These are phyloP conservation scores for Zopfochytrium polystomum DNA, from an alignment of 371 early-diverging fungal genomes.

Conservation along the genomic window DNA sequence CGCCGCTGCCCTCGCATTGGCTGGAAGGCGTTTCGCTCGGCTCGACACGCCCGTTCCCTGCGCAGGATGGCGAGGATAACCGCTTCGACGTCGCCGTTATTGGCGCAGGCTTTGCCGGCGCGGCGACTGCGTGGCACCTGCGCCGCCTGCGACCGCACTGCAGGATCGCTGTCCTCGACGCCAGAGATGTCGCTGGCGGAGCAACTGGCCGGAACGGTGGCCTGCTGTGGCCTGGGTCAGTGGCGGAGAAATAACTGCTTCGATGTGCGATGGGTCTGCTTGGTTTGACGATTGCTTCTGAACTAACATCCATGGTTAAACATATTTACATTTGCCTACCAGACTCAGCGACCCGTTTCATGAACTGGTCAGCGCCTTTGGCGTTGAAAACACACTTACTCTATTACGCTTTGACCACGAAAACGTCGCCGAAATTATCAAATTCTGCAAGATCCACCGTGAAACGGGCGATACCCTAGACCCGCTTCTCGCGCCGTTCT, in stretches of 20 bases:
- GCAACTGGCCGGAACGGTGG: conserved; percentile 60
- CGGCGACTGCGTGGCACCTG: conserved; percentile 40
- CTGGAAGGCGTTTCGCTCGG: too few species aligned
- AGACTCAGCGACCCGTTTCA: conserved; percentile 43
- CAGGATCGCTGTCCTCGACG: conserved; percentile 44
- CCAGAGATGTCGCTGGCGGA: conserved; percentile 48
- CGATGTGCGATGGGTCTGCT: too few species aligned
- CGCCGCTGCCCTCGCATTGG: too few species aligned
- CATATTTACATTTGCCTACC: too few species aligned
- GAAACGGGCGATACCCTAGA: conserved; percentile 36
- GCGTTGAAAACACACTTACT: conserved; percentile 27
- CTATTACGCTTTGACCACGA: conserved; percentile 42
- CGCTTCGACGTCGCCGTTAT: conserved; percentile 5
- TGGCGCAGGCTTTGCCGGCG: conserved; percentile 27
- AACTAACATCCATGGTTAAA: too few species aligned
- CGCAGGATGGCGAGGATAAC: too few species aligned
- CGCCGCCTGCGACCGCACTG: conserved; percentile 34
- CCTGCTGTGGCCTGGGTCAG: conserved; percentile 41
- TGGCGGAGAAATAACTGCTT: too few species aligned
- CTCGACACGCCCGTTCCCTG: too few species aligned
- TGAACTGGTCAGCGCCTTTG: conserved; percentile 27
- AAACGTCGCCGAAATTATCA: conserved; percentile 34
- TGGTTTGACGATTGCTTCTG: too few species aligned
- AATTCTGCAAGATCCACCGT: conserved; percentile 24
- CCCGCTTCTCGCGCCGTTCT: conserved; percentile 41